A percentile compares a stretch with the other conserved stretches of the same genome.
Conservation (phyloP, 192 early-diverging fungal genomes). For the Gaertneriomyces sp. region DNA sequence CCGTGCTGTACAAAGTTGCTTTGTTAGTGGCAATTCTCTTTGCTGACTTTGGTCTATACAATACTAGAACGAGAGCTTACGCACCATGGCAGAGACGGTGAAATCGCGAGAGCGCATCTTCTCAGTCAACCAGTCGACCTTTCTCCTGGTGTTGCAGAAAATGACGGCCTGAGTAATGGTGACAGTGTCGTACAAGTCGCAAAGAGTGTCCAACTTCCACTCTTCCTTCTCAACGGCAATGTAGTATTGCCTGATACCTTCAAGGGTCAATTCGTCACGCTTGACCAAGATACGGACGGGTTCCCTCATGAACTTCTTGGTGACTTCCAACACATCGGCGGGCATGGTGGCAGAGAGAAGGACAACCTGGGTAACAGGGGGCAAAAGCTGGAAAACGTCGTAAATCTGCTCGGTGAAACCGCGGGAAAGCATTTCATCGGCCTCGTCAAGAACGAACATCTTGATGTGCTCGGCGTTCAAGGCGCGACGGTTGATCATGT, state of each 20-base stretch:
- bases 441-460: slow-evolving; percentile 99
- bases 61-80: neutral
- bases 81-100: slow-evolving; percentile 89
- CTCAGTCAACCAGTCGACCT: slow-evolving; percentile 99
- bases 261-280: slow-evolving; percentile 91
- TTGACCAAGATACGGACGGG: slow-evolving; percentile 99
- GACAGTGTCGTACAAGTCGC: slow-evolving; percentile 97
- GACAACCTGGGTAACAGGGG: slow-evolving; percentile 88
- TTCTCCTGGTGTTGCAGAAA: slow-evolving; percentile 99
- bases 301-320: slow-evolving; percentile 97
- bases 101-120: slow-evolving; percentile 86
- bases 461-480: slow-evolving; percentile 83
- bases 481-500: slow-evolving; percentile 94
- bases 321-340: slow-evolving; percentile 89
- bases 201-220: slow-evolving; percentile 98
- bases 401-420: slow-evolving; percentile 99
- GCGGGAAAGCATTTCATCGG: slow-evolving; percentile 97
- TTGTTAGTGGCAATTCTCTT: slow-evolving; percentile 1
- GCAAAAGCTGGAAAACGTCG: slow-evolving; percentile 91
- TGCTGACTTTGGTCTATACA: too few species aligned
- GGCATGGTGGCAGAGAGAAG: slow-evolving; percentile 98
- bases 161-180: slow-evolving; percentile 99
- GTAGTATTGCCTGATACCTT: slow-evolving; percentile 96
- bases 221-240: slow-evolving; percentile 98
- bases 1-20: slow-evolving; percentile 63